A percentile compares a stretch with the other conserved stretches of the same genome.
Conservation (phyloP, 371 early-diverging fungal genomes). For the Rhizopus sp. region DNA sequence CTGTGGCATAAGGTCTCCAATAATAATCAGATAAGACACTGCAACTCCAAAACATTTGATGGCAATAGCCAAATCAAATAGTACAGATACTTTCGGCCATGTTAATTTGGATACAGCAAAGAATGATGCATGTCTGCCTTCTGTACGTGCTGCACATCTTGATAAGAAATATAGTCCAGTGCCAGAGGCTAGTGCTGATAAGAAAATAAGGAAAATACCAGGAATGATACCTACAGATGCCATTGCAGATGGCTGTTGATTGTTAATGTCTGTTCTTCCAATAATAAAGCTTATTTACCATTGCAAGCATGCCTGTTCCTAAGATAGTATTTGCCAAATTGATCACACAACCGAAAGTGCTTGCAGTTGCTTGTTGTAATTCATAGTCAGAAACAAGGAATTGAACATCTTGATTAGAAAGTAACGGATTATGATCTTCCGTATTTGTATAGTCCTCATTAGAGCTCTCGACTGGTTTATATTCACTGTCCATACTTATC, state of each 20-base stretch:
- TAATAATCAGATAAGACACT: conserved; percentile 96
- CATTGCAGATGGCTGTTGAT: conserved; percentile 74
- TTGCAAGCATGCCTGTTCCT: conserved; percentile 95
- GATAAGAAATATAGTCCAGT: conserved; percentile 87
- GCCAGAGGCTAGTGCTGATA: conserved; percentile 76
- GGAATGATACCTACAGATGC: conserved; percentile 83
- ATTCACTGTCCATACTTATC: neutral
- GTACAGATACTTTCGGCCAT: conserved; percentile 88
- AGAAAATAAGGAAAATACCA: conserved; percentile 77
- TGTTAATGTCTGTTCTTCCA: neutral
- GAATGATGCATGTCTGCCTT: conserved; percentile 84
- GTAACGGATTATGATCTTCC: conserved; percentile 4
- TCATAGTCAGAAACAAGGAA: conserved; percentile 12
- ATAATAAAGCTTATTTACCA: conserved; percentile 60
- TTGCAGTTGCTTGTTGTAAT: conserved; percentile 34
- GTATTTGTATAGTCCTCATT: neutral
- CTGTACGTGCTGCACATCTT: conserved; percentile 68
- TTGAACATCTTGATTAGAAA: conserved; percentile 13
- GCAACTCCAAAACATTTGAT: conserved; percentile 99
- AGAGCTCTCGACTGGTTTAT: neutral
- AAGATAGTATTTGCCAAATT: conserved; percentile 94
- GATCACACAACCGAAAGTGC: conserved; percentile 48
- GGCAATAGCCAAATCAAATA: conserved; percentile 97
- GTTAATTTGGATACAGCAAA: conserved; percentile 88
- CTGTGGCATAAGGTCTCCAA: conserved; percentile 92